These are phyloP conservation scores for Aspergillus spinulosporus DNA, from an alignment of 2,329 filamentous ascomycete species.

Conservation along the genomic window DNA sequence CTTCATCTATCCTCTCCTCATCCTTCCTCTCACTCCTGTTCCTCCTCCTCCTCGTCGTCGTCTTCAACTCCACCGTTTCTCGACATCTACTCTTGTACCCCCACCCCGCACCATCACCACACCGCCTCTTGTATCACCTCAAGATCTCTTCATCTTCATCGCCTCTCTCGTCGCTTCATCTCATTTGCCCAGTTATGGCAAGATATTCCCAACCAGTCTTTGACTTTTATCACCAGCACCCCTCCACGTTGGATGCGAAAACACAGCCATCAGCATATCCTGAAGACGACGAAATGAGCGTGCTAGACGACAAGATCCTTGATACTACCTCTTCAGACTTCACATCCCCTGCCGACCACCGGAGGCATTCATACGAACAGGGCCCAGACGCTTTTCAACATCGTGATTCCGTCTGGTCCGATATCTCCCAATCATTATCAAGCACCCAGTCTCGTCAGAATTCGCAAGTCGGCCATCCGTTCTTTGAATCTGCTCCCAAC, in stretches of 20 bases:
- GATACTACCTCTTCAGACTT: constrained; percentile 53
- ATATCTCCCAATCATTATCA: constrained; percentile 46
- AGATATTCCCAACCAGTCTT: constrained; percentile 47
- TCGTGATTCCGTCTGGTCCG: constrained; percentile 53
- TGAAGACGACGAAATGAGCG: constrained; percentile 55
- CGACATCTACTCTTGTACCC: constrained; percentile 13
- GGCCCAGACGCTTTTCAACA: constrained; percentile 55
- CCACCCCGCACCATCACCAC: constrained; percentile 24
- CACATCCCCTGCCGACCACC: constrained; percentile 47
- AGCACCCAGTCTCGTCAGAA: constrained; percentile 43
- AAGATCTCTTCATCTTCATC: constrained; percentile 14
- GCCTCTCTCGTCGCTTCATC: constrained; percentile 5
- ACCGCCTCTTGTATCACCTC: constrained; percentile 25
- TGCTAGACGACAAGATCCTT: constrained; percentile 52
- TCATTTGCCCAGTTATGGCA: constrained; percentile 37
- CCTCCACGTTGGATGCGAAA: constrained; percentile 46
- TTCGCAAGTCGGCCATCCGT: constrained; percentile 47
- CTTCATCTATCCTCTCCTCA: constrained; percentile 14
- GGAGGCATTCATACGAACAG: constrained; percentile 49
- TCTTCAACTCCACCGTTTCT: not conserved
- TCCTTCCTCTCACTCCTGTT: constrained; percentile 18
- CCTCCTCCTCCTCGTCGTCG: not conserved
- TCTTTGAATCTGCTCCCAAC: constrained; percentile 53
- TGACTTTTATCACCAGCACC: constrained; percentile 47
- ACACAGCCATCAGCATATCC: constrained; percentile 40